These are phyloP conservation scores for Hyparrhenia diplandra DNA, from an alignment of 176 grass and related monocot species.

Conservation along the genomic window DNA sequence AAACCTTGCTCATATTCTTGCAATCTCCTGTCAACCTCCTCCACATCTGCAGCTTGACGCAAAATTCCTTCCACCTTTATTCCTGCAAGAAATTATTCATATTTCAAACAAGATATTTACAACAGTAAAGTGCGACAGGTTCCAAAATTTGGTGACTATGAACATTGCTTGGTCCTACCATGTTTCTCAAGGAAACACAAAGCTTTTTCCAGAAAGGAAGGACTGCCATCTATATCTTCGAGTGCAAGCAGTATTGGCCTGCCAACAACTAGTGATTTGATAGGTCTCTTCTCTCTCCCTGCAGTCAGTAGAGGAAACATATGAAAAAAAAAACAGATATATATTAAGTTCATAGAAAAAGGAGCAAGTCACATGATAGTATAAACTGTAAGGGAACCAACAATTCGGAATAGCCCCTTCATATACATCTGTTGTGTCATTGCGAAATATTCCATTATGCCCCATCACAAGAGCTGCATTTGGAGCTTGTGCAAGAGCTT, in stretches of 20 bases:
- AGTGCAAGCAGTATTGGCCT: conserved; percentile 97
- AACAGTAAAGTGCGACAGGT: neutral
- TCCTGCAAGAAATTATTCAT: conserved; percentile 55
- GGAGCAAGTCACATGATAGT: conserved; percentile 7
- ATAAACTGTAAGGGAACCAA: conserved; percentile 45
- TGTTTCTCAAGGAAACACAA: conserved; percentile 94
- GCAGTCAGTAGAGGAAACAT: conserved; percentile 22
- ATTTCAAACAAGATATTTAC: conserved; percentile 22
- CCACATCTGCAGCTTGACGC: conserved; percentile 95
- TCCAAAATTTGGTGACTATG: neutral
- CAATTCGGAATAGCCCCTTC: conserved; percentile 84
- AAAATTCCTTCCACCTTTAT: conserved; percentile 95
- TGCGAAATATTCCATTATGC: conserved; percentile 98
- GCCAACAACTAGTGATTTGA: conserved; percentile 89
- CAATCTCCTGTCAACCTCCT: conserved; percentile 88
- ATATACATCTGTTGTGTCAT: conserved; percentile 76
- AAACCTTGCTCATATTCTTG: conserved; percentile 98
- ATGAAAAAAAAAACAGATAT: neutral
- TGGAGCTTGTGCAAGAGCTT: conserved; percentile 97
- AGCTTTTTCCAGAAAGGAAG: conserved; percentile 99
- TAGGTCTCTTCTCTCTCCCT: conserved; percentile 93
- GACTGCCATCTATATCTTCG: conserved; percentile 97
- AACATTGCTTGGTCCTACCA: conserved; percentile 45
- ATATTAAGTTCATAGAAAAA: conserved; percentile 8
- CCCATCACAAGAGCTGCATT: conserved; percentile 99